A percentile compares a stretch with the other conserved stretches of the same genome.
phyloP scores from a whole-genome alignment of 306 rosid genomes.

The Dryas drummondii region DNA sequence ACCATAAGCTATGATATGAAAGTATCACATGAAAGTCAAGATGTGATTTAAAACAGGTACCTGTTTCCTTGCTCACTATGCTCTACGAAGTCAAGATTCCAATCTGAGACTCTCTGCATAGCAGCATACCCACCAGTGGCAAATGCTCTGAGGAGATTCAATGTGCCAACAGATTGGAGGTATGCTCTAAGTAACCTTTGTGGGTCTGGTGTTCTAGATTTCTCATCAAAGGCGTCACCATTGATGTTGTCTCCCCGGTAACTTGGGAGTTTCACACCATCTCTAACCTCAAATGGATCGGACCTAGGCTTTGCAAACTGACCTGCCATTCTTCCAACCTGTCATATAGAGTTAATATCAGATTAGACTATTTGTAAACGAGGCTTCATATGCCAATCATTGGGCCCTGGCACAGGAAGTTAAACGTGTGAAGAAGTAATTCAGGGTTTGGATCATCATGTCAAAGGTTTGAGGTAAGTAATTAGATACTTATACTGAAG shows the following conservation, averaged over 20 bases:
- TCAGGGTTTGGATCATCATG: neutral
- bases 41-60: conserved; percentile 3
- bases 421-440: neutral
- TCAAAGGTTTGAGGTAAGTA: neutral
- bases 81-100: conserved; percentile 47
- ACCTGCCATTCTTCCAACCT: conserved; percentile 51
- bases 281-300: conserved; percentile 38
- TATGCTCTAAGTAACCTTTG: conserved; percentile 47
- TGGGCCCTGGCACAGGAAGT: neutral
- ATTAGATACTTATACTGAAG: neutral
- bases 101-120: conserved; percentile 43
- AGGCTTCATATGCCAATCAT: neutral
- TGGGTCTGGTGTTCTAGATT: conserved; percentile 39
- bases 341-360: neutral
- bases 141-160: conserved; percentile 48
- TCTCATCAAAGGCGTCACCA: conserved; percentile 39
- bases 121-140: conserved; percentile 52
- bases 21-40: neutral
- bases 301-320: conserved; percentile 48
- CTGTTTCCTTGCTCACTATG: conserved; percentile 43
- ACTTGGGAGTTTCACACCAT: conserved; percentile 41
- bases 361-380: neutral
- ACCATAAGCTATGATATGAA: neutral
- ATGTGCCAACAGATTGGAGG: conserved; percentile 44
- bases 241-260: conserved; percentile 45